phyloP scores from a whole-genome alignment of 2,329 filamentous ascomycete genomes.

The Xylaria sp. region DNA sequence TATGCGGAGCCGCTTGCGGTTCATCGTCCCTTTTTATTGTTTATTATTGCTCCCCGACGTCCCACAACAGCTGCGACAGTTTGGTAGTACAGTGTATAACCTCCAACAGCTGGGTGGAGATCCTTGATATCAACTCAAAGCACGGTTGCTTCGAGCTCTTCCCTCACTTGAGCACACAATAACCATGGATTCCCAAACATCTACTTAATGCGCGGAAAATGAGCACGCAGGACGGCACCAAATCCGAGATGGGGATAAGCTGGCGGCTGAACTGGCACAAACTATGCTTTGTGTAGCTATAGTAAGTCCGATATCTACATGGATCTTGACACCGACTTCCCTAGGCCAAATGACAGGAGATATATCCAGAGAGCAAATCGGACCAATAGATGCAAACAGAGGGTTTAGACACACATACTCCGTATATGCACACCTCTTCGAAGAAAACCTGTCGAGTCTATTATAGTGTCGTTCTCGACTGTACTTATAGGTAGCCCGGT shows the following conservation, averaged over 20 bases:
- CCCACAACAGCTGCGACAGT: background rate
- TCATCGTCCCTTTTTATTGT: too few relatives aligned
- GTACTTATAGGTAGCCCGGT: background rate
- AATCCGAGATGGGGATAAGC: background rate
- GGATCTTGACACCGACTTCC: slow-evolving; percentile 2
- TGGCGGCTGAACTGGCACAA: background rate
- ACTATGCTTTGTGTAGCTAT: background rate
- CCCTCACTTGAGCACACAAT: background rate
- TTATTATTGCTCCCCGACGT: too few relatives aligned
- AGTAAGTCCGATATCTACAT: background rate
- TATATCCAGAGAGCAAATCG: slow-evolving; percentile 1
- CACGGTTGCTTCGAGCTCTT: background rate
- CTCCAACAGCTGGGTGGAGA: background rate
- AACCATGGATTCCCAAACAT: background rate
- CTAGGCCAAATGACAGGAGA: background rate
- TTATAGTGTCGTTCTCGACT: background rate
- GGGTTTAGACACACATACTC: background rate
- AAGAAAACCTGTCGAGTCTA: background rate
- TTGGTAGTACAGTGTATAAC: background rate
- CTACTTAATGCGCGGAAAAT: background rate
- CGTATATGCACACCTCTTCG: background rate
- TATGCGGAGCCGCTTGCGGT: too few relatives aligned
- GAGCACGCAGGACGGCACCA: background rate
- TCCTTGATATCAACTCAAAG: too few relatives aligned
- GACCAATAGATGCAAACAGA: background rate